These are phyloP conservation scores for Baudoinia panamericana DNA, from an alignment of 495 filamentous ascomycete genomes.

Conservation along the genomic window DNA sequence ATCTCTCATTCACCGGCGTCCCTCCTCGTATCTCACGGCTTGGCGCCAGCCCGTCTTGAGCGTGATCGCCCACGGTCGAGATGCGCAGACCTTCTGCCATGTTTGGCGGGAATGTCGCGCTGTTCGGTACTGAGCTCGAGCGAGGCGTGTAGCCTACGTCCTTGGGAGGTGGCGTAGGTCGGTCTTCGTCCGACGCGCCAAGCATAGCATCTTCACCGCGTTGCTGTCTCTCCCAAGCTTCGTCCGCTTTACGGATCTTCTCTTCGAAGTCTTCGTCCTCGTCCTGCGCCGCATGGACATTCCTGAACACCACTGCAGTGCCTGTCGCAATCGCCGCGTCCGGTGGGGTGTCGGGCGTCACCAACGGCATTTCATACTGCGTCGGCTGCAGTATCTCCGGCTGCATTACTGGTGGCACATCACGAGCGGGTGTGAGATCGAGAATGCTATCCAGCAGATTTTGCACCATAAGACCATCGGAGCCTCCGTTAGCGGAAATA, in stretches of 20 bases:
- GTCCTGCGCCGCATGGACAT: background rate
- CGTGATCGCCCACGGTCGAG: constrained; percentile 4
- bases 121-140: constrained; percentile 13
- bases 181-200: constrained; percentile 2
- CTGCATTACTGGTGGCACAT: background rate
- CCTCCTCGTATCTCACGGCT: constrained; percentile 16
- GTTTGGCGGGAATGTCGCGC: constrained; percentile 12
- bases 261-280: constrained; percentile 12
- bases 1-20: constrained; percentile 24
- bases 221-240: constrained; percentile 15
- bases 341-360: constrained; percentile 18
- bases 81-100: constrained; percentile 7
- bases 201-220: constrained; percentile 8
- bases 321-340: constrained; percentile 8
- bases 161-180: constrained; percentile 27
- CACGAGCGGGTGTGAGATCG: background rate
- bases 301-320: constrained; percentile 18
- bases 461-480: constrained; percentile 24
- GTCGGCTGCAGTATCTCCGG: background rate
- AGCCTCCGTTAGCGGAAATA: constrained; percentile 17
- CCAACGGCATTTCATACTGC: constrained; percentile 11
- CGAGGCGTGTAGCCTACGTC: constrained; percentile 21
- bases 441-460: constrained; percentile 24
- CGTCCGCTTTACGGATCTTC: constrained; percentile 22
- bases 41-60: background rate